phyloP scores from a whole-genome alignment of 164 flowering plant species.

The Vitis labrusca region DNA sequence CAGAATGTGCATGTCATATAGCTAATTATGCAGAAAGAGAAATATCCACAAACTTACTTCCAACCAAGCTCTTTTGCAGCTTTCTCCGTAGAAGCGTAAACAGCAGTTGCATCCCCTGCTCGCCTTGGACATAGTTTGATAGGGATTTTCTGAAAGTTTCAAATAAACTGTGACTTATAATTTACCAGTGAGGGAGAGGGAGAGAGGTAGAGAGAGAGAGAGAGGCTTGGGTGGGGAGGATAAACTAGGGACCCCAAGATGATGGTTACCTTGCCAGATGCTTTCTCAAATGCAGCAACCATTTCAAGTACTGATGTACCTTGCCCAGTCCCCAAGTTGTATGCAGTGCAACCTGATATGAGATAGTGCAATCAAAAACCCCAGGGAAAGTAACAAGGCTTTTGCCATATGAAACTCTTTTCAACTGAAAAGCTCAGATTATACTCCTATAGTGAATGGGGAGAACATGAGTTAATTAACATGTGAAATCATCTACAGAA shows the following conservation, averaged over 20 bases:
- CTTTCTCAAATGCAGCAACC: constrained; percentile 78
- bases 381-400: too few species aligned
- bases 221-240: neutral
- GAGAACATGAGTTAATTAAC: neutral
- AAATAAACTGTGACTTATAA: neutral
- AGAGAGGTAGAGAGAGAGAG: neutral
- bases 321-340: constrained; percentile 75
- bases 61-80: constrained; percentile 86
- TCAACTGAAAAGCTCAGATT: neutral
- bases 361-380: neutral
- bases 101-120: constrained; percentile 92
- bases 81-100: constrained; percentile 86
- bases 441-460: too few species aligned
- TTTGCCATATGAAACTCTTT: too few species aligned
- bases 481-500: neutral
- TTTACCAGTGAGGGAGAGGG: neutral
- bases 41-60: constrained; percentile 58
- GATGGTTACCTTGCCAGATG: constrained; percentile 62
- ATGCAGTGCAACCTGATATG: constrained; percentile 68
- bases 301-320: constrained; percentile 81
- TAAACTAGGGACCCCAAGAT: neutral
- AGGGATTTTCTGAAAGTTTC: constrained; percentile 53
- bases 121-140: constrained; percentile 73
- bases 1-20: neutral
- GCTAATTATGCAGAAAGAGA: neutral